phyloP scores from a whole-genome alignment of 23 red algal genomes.

The Gracilaria domingensis region DNA sequence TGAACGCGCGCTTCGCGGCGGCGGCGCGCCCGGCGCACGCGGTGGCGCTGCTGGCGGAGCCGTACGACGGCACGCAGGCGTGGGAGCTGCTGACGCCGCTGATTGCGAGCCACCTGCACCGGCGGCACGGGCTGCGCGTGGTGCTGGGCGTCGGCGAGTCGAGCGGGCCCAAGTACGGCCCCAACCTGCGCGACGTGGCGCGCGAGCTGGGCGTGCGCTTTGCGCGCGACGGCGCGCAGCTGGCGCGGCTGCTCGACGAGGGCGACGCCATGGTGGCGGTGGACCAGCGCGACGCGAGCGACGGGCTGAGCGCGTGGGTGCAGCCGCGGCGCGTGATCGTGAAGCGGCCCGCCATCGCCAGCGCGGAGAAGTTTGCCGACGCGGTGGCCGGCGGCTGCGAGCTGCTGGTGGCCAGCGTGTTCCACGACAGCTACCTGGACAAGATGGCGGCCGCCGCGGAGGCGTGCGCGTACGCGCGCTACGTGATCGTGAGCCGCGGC shows the following conservation, averaged over 20 bases:
- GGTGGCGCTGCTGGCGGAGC: conserved; percentile 67
- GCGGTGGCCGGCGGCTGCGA: conserved; percentile 22
- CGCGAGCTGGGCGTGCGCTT: conserved; percentile 32
- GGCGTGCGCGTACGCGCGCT: conserved; percentile 29
- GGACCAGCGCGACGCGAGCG: conserved; percentile 43
- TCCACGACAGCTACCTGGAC: conserved; percentile 71
- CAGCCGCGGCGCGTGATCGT: conserved; percentile 66
- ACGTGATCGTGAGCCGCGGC: conserved; percentile 56
- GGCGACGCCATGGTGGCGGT: conserved; percentile 34
- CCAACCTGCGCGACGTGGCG: conserved; percentile 50
- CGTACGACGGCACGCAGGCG: conserved; percentile 67
- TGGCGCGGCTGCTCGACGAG: conserved; percentile 17
- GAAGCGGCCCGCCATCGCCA: conserved; percentile 76
- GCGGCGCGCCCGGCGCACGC: background rate
- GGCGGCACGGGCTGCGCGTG: conserved; percentile 25
- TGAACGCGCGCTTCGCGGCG: background rate
- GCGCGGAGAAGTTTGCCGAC: conserved; percentile 72
- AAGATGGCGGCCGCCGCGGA: conserved; percentile 73
- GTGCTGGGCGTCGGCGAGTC: conserved; percentile 64
- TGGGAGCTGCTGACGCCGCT: conserved; percentile 66
- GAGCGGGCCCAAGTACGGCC: conserved; percentile 75
- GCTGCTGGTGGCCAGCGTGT: conserved; percentile 64
- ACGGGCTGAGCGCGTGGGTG: conserved; percentile 50
- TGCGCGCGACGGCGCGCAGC: background rate
- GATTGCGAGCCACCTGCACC: conserved; percentile 23